Evolutionary conservation across 1,139 yeast genomes (phyloP).

Genomic region (Sugiyamaella sp.): DNA sequence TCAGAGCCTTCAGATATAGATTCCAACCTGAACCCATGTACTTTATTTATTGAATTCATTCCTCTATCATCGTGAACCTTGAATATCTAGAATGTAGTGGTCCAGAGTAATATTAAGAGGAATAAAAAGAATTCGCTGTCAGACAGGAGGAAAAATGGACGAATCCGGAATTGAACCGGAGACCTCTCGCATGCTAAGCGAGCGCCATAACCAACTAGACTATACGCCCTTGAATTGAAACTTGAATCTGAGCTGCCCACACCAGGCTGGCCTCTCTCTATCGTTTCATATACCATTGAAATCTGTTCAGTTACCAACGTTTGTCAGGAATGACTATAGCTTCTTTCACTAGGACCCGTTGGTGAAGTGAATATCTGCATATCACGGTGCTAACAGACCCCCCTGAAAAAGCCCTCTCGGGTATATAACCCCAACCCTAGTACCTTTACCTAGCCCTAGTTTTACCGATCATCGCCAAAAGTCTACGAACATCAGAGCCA

Average conservation of each 20-base stretch:
- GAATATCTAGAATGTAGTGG: background rate
- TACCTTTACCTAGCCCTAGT: background rate
- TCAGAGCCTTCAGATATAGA: background rate
- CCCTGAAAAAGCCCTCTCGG: background rate
- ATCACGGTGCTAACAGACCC: background rate
- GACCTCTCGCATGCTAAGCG: conserved; percentile 4
- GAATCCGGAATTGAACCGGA: conserved; percentile 3
- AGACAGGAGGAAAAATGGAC: background rate
- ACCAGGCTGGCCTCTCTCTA: too few species aligned
- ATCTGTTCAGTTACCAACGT: too few species aligned
- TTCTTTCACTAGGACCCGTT: too few species aligned
- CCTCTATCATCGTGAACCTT: background rate
- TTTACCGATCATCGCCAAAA: conserved; percentile 38
- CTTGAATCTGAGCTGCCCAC: too few species aligned
- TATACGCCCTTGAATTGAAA: background rate
- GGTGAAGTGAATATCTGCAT: background rate
- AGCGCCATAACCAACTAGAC: conserved; percentile 3
- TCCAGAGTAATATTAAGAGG: background rate
- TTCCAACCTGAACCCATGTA: background rate
- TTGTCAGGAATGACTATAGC: too few species aligned
- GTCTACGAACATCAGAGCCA: conserved; percentile 2
- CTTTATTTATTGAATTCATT: background rate
- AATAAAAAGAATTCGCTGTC: background rate
- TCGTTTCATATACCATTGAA: too few species aligned
- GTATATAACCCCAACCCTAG: background rate